Evolutionary conservation across 495 filamentous ascomycete genomes (phyloP).

Genomic region (Aspergillus incahuasiensis): DNA sequence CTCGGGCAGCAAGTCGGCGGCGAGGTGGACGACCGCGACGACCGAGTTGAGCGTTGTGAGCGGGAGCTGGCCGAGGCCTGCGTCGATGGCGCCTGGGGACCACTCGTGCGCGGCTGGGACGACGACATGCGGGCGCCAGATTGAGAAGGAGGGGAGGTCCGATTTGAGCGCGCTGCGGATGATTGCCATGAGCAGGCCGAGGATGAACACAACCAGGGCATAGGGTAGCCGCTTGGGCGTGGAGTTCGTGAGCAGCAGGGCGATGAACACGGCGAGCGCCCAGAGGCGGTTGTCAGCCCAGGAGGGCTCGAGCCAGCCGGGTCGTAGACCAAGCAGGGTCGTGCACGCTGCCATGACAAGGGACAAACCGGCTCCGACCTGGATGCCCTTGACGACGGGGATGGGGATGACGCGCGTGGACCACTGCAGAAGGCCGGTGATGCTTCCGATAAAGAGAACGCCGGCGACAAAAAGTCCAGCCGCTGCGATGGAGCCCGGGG

Average conservation of each 20-base stretch:
- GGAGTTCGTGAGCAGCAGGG: slow-evolving; percentile 58
- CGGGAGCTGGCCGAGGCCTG: slow-evolving; percentile 78
- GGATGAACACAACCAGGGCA: slow-evolving; percentile 63
- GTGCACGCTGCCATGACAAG: slow-evolving; percentile 71
- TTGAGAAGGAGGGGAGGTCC: slow-evolving; percentile 41
- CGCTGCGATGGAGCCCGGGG: slow-evolving; percentile 63
- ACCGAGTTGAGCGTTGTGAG: slow-evolving; percentile 89
- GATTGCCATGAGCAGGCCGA: slow-evolving; percentile 57
- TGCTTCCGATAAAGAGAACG: slow-evolving; percentile 68
- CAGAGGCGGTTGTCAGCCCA: slow-evolving; percentile 71
- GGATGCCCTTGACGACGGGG: slow-evolving; percentile 88
- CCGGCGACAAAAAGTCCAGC: slow-evolving; percentile 72
- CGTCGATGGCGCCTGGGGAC: slow-evolving; percentile 46
- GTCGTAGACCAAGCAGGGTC: slow-evolving; percentile 55
- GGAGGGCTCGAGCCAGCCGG: slow-evolving; percentile 52
- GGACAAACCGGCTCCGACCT: slow-evolving; percentile 81
- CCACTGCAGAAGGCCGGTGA: slow-evolving; percentile 68
- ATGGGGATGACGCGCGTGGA: slow-evolving; percentile 69
- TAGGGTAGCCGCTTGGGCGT: slow-evolving; percentile 60
- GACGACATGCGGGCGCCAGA: slow-evolving; percentile 46
- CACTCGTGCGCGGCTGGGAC: slow-evolving; percentile 45
- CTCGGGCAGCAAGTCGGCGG: slow-evolving; percentile 66
- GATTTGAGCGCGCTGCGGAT: slow-evolving; percentile 31
- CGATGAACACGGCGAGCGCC: slow-evolving; percentile 63
- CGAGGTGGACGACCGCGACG: slow-evolving; percentile 74